These are phyloP conservation scores for Globisporangium ultimum DNA, from an alignment of 352 stramenopile species.

Conservation along the genomic window DNA sequence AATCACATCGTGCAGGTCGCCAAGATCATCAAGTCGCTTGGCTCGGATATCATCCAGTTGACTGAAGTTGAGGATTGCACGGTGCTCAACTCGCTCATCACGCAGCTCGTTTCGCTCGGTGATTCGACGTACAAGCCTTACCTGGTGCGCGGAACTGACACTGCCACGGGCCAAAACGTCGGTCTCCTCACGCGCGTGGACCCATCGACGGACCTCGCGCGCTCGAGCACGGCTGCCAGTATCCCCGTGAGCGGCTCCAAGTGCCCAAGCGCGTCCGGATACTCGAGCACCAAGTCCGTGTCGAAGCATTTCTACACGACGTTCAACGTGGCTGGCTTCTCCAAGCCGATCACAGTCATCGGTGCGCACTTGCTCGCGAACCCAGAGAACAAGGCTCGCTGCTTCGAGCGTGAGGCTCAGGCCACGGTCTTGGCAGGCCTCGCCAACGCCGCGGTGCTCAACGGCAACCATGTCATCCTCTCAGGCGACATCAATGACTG, in stretches of 20 bases:
- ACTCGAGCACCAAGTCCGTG: constrained; percentile 42
- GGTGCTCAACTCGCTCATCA: constrained; percentile 45
- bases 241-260: constrained; percentile 53
- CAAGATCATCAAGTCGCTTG: constrained; percentile 35
- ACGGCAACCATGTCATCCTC: constrained; percentile 55
- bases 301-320: constrained; percentile 73
- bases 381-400: constrained; percentile 46
- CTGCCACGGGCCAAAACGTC: constrained; percentile 59
- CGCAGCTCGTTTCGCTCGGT: constrained; percentile 36
- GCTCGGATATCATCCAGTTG: constrained; percentile 66
- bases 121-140: constrained; percentile 64
- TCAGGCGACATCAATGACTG: constrained; percentile 73
- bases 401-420: constrained; percentile 58
- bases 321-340: constrained; percentile 60
- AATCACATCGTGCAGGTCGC: constrained; percentile 54
- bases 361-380: constrained; percentile 62
- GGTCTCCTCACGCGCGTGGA: constrained; percentile 64
- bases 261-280: constrained; percentile 37
- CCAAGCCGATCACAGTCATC: constrained; percentile 64
- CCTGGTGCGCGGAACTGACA: constrained; percentile 52
- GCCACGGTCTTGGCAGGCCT: constrained; percentile 44
- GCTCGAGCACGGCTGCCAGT: constrained; percentile 24
- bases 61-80: constrained; percentile 62
- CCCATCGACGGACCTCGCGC: constrained; percentile 39
- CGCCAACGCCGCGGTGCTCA: constrained; percentile 32